Conservation (phyloP, 306 rosid species). For the Pyrus betulifolia region DNA sequence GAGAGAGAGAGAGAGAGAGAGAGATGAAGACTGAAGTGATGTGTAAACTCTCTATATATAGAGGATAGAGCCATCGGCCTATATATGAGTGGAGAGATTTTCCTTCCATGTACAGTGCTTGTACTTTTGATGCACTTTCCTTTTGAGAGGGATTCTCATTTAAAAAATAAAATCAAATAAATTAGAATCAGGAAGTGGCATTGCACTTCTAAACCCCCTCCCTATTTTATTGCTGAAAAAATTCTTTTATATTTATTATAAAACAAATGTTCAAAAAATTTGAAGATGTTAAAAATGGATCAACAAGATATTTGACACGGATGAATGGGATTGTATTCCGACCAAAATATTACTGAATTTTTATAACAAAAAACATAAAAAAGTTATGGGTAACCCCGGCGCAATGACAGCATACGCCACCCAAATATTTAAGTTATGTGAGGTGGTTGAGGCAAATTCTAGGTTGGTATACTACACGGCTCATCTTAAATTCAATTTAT, state of each 20-base stretch:
- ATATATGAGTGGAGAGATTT: not conserved
- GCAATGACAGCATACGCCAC: not conserved
- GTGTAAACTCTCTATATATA: not conserved
- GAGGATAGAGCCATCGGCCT: not conserved
- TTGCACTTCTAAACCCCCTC: not conserved
- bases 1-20: not conserved
- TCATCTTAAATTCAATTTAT: too few species aligned
- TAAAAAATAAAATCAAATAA: not conserved
- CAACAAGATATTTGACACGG: not conserved
- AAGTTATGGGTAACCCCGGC: not conserved
- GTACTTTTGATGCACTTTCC: not conserved
- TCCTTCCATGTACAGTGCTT: constrained; percentile 3
- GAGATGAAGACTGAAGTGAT: not conserved
- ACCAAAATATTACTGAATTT: not conserved
- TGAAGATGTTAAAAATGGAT: not conserved
- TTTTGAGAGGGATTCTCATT: not conserved
- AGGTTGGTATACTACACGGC: too few species aligned
- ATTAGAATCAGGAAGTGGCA: not conserved
- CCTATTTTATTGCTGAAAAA: not conserved
- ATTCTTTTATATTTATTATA: not conserved
- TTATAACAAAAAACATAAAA: not conserved
- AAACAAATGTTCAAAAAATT: not conserved
- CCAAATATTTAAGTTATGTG: not conserved
- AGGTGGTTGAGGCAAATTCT: too few species aligned
- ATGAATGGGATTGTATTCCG: not conserved